A percentile compares a stretch with the other conserved stretches of the same genome.
Conservation (phyloP, 345 rosid genomes). For the Pelargonium nanum region DNA sequence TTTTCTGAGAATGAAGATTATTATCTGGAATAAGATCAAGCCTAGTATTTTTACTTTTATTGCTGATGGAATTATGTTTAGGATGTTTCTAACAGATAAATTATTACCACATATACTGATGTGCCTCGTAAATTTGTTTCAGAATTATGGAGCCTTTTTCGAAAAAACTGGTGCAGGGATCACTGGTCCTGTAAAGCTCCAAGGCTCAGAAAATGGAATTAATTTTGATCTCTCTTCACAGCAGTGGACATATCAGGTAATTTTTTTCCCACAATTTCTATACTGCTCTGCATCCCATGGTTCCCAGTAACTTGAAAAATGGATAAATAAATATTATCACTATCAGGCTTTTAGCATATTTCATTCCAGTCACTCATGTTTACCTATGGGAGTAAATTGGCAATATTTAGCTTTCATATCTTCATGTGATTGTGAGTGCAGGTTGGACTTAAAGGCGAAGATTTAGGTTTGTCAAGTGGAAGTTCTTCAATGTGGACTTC, state of each 20-base stretch:
- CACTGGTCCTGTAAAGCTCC: constrained; percentile 76
- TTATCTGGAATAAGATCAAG: constrained; percentile 1
- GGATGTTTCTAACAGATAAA: background rate
- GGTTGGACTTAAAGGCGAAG: constrained; percentile 94
- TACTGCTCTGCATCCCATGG: no score
- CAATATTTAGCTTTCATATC: background rate
- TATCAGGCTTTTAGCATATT: no score
- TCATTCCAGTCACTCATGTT: no score
- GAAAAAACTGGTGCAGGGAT: constrained; percentile 74
- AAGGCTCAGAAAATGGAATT: constrained; percentile 42
- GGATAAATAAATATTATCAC: no score
- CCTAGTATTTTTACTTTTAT: background rate
- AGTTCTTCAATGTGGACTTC: constrained; percentile 67
- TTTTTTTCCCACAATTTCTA: constrained; percentile 2
- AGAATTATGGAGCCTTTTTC: constrained; percentile 89
- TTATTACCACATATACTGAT: background rate
- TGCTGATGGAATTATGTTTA: background rate
- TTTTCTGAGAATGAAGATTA: background rate
- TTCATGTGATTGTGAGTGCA: constrained; percentile 14
- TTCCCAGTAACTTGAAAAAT: no score
- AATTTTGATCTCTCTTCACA: constrained; percentile 51
- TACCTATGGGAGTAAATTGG: background rate
- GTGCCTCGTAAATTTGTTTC: constrained; percentile 11
- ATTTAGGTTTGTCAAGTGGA: constrained; percentile 45
- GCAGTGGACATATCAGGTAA: constrained; percentile 89